Evolutionary conservation across 352 stramenopile genomes (phyloP), one percentile per base, ranked within the genome.

Genomic region (Stramenopiles sp.): DNA sequence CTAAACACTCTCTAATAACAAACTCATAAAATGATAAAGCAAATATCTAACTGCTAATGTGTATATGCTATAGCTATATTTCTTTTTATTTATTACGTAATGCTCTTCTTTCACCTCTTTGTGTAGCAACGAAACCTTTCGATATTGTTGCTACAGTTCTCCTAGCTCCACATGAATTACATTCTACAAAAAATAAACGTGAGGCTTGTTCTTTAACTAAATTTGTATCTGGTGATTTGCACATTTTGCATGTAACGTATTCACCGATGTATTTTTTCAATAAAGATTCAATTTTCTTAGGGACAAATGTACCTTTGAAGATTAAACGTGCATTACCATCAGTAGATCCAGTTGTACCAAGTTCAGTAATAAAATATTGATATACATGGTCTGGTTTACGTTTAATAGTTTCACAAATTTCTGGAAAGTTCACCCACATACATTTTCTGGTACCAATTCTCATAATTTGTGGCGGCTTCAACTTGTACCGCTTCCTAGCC

Each of bases 241-340:
- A 99, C 93, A 98, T 99, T 85, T 98, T 92, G 88, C 96, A 99
- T 81, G 94, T 98, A 30, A 99, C 96, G 87, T 99, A 99, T 84
- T 98, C 94, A 30, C 94, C 95, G 82, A 99, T 98, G 87, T 99
- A 99, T 87, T 99, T 99, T 79, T 94, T 88, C 74, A 99, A 89
- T 83, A 99, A 90, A 78, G 88, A 97, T 84, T 99, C 96, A 84
- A 99, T 98, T 88, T 98, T 98, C 89, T 99, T 98, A 63, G 94
- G 90, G 69, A 97, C 90, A 84, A 98, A 99, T 81, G 95, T 94
- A 78, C 96, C 96, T 78, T 95, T 92, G 83, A 99, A 98, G 32
- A 99, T 93, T 32, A 99, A 87, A 53, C 95, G 94, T 84, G 98
- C 93, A 85, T 97, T 98, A 81, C 95, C 95, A 84, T 99, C 96